phyloP scores from a whole-genome alignment of 768 basidiomycete genomes.

The Filobasidium wieringae region DNA sequence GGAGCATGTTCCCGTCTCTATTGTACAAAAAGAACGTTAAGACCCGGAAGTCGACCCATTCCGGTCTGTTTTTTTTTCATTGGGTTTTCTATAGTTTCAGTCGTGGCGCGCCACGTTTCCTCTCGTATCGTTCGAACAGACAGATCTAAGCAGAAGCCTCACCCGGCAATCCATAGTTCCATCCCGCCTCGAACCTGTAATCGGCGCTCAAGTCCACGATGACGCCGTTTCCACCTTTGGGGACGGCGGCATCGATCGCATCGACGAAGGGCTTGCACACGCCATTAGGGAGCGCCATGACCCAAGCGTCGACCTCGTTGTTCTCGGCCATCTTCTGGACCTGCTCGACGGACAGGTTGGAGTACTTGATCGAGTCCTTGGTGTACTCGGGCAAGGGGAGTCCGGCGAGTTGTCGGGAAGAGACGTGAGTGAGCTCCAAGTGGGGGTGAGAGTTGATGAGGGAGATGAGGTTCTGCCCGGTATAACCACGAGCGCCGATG shows the following conservation, averaged over 20 bases:
- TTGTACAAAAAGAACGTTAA: constrained; percentile 14
- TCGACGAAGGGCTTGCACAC: constrained; percentile 93
- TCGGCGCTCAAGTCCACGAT: constrained; percentile 89
- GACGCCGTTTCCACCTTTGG: constrained; percentile 48
- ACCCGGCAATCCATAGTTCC: constrained; percentile 99
- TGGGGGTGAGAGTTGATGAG: constrained; percentile 81
- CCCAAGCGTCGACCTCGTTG: constrained; percentile 91
- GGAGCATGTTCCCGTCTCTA: too few species aligned
- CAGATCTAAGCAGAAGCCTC: constrained; percentile 48
- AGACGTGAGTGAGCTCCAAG: constrained; percentile 84
- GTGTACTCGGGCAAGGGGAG: constrained; percentile 65
- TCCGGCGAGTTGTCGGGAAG: constrained; percentile 86
- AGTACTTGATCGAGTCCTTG: constrained; percentile 61
- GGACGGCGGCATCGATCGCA: constrained; percentile 68
- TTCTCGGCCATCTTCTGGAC: constrained; percentile 79
- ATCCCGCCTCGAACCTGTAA: constrained; percentile 83
- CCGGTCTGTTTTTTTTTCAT: too few species aligned
- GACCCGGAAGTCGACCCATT: constrained; percentile 33
- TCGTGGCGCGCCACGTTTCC: too few species aligned
- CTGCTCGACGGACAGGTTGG: constrained; percentile 64
- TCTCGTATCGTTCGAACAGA: too few species aligned
- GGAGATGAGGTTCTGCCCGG: constrained; percentile 78
- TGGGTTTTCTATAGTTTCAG: too few species aligned
- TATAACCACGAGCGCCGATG: constrained; percentile 91
- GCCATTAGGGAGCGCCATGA: constrained; percentile 98